Evolutionary conservation across 2,329 filamentous ascomycete genomes (phyloP).

Genomic region (Geosmithia flava): DNA sequence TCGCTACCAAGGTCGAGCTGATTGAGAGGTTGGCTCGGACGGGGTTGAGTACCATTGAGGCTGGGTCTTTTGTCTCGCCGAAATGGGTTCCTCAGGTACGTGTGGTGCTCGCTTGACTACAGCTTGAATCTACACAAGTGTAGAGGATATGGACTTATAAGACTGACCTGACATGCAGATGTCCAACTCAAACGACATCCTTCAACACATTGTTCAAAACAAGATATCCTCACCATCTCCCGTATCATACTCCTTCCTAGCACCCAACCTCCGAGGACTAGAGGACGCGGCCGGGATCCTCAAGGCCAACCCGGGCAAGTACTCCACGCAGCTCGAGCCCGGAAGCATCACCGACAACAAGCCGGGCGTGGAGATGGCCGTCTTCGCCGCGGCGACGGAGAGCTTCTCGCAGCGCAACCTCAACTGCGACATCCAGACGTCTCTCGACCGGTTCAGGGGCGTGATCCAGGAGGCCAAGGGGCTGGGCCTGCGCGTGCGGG

Average conservation of each 20-base stretch:
- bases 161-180: conserved; percentile 43
- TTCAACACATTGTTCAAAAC: conserved; percentile 52
- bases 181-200: conserved; percentile 65
- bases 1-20: conserved; percentile 64
- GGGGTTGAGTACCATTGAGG: conserved; percentile 63
- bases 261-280: conserved; percentile 65
- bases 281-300: conserved; percentile 47
- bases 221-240: conserved; percentile 39
- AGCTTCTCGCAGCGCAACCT: conserved; percentile 71
- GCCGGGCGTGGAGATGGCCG: conserved; percentile 56
- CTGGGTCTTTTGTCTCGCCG: conserved; percentile 70
- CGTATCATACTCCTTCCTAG: conserved; percentile 69
- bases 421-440: conserved; percentile 67
- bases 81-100: conserved; percentile 74
- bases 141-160: too few relatives aligned
- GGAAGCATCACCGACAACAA: conserved; percentile 20
- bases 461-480: conserved; percentile 59
- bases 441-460: conserved; percentile 55
- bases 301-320: conserved; percentile 33
- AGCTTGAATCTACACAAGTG: too few relatives aligned
- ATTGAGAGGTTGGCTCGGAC: conserved; percentile 57
- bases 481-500: conserved; percentile 55
- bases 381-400: conserved; percentile 76
- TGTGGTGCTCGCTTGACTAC: background rate
- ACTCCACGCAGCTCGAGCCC: conserved; percentile 38